Percentiles rank a stretch among this genome's conserved stretches.
These are phyloP conservation scores for Raffaelea albimanens DNA, from an alignment of 2,329 filamentous ascomycete species.

Conservation along the genomic window DNA sequence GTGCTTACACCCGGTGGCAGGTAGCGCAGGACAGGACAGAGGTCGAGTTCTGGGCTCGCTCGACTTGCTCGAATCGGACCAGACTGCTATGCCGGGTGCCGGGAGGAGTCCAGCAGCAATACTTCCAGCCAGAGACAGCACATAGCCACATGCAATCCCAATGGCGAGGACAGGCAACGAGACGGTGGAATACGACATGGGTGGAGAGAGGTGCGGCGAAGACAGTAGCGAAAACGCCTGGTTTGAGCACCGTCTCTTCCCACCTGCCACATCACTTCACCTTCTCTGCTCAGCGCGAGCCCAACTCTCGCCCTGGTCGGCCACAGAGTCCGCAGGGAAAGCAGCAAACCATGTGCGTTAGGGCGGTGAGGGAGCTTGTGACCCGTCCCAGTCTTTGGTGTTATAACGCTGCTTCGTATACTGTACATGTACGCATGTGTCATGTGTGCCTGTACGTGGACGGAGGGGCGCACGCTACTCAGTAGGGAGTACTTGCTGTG, in stretches of 20 bases:
- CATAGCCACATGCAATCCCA: background rate
- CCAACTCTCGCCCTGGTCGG: background rate
- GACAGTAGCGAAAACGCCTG: background rate
- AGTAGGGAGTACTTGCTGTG: background rate
- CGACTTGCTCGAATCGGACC: background rate
- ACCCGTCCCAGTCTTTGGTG: background rate
- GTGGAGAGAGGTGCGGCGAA: background rate
- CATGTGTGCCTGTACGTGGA: background rate
- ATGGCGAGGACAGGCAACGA: too few relatives aligned
- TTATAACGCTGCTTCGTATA: background rate
- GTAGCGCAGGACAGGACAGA: background rate
- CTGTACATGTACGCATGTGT: background rate
- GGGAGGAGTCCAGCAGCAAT: background rate
- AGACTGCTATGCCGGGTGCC: too few relatives aligned
- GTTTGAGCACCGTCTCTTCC: background rate
- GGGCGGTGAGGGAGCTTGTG: background rate
- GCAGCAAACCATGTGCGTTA: background rate
- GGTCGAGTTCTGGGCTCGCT: background rate
- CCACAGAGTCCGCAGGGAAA: background rate
- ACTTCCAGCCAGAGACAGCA: background rate
- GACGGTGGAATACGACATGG: background rate
- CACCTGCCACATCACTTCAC: background rate
- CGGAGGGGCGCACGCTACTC: background rate
- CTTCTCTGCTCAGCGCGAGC: background rate
- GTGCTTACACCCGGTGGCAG: slow-evolving; percentile 6